phyloP scores from a whole-genome alignment of 345 rosid species.

The Mercurialis annua region DNA sequence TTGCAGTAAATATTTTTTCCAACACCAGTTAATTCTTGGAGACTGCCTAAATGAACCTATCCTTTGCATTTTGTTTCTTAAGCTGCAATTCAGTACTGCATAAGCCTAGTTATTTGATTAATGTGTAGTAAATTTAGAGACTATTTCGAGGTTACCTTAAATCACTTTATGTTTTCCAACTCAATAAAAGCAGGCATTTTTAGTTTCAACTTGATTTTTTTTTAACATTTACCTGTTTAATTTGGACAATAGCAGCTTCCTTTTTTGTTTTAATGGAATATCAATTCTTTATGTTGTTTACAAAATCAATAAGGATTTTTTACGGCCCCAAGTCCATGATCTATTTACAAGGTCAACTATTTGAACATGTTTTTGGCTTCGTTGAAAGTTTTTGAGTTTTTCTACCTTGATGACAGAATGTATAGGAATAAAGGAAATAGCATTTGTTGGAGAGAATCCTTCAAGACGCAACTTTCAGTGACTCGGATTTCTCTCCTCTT shows the following conservation, averaged over 20 bases:
- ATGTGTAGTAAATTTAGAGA: not conserved
- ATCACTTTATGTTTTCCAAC: not conserved
- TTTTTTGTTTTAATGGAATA: not conserved
- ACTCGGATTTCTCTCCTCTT: too few species aligned
- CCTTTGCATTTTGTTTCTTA: not conserved
- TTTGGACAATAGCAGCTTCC: not conserved
- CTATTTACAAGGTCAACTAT: too few species aligned
- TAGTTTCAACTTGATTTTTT: too few species aligned
- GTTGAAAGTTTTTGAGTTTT: too few species aligned
- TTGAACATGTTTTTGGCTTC: too few species aligned
- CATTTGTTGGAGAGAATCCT: too few species aligned
- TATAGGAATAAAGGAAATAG: too few species aligned
- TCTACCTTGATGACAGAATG: too few species aligned
- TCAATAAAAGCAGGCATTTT: not conserved
- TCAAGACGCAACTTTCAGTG: too few species aligned
- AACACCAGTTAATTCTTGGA: not conserved
- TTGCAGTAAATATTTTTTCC: not conserved
- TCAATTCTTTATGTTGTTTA: too few species aligned
- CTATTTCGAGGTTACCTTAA: not conserved
- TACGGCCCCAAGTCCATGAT: too few species aligned
- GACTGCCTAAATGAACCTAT: not conserved
- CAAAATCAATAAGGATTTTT: too few species aligned
- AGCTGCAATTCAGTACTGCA: not conserved
- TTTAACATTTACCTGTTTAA: not conserved
- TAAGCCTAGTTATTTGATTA: not conserved